Conservation (phyloP, 1,284 basidiomycete species). For the Calocybe gambosa region DNA sequence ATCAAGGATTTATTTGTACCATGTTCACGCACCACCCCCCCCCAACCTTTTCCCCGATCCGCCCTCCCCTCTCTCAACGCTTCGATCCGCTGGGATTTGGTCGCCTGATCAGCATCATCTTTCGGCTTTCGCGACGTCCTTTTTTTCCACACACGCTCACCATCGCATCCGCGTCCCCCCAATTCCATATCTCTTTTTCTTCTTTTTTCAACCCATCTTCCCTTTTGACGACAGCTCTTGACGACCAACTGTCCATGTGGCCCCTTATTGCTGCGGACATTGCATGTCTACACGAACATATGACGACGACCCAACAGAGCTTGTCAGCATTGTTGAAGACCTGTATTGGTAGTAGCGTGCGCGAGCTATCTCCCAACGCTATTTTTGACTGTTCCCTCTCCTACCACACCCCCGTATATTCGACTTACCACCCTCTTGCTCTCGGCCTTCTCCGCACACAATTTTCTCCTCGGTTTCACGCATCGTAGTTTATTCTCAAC, state of each 20-base stretch:
- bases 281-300: constrained; percentile 18
- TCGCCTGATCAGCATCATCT: constrained; percentile 28
- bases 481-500: constrained; percentile 4
- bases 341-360: constrained; percentile 23
- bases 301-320: constrained; percentile 14
- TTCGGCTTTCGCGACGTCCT: constrained; percentile 6
- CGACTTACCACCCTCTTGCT: constrained; percentile 4
- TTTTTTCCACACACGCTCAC: constrained; percentile 4
- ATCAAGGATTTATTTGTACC: constrained; percentile 20
- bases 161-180: constrained; percentile 12
- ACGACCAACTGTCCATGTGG: constrained; percentile 14
- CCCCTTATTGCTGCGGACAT: constrained; percentile 18
- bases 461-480: constrained; percentile 1
- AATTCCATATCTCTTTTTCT: constrained; percentile 6
- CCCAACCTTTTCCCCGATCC: background rate
- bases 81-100: constrained; percentile 14
- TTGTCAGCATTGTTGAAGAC: constrained; percentile 18
- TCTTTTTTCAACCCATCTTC: background rate
- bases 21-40: background rate
- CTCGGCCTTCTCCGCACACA: constrained; percentile 6
- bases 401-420: background rate
- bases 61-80: constrained; percentile 6
- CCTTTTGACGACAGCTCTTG: constrained; percentile 10
- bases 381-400: background rate
- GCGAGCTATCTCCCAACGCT: constrained; percentile 15